These are phyloP conservation scores for Tulasnella sp. DNA, from an alignment of 768 basidiomycete genomes.

Conservation along the genomic window DNA sequence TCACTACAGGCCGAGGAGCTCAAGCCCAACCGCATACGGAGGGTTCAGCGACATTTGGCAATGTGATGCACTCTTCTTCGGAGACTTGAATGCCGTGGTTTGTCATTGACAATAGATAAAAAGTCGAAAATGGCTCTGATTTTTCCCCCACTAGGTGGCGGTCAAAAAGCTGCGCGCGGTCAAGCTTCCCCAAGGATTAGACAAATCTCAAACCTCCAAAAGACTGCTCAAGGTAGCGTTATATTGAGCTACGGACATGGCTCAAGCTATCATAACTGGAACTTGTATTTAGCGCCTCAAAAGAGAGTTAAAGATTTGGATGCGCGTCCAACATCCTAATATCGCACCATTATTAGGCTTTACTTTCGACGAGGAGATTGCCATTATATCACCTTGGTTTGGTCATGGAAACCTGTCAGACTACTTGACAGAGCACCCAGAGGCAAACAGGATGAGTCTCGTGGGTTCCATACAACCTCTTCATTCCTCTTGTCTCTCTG, in stretches of 20 bases:
- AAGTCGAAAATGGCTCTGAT: no score
- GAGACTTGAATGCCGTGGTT: background rate
- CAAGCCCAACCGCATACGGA: background rate
- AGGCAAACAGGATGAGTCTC: background rate
- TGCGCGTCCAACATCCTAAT: background rate
- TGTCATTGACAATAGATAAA: no score
- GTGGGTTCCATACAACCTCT: no score
- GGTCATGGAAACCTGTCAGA: background rate
- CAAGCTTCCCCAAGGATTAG: background rate
- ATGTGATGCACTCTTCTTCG: background rate
- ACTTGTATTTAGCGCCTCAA: background rate
- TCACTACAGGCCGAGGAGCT: background rate
- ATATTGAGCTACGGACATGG: no score
- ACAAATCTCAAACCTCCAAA: background rate
- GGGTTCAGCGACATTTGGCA: constrained; percentile 5
- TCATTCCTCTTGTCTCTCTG: background rate
- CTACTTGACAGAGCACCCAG: background rate
- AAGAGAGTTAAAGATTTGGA: background rate
- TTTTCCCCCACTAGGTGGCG: background rate
- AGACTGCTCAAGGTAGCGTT: background rate
- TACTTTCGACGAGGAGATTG: background rate
- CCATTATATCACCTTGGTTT: background rate
- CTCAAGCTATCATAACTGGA: no score
- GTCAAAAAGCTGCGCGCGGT: background rate
- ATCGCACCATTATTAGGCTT: constrained; percentile 12